Evolutionary conservation across 805 yeast genomes (phyloP).

Genomic region (Yueomyces sinensis): DNA sequence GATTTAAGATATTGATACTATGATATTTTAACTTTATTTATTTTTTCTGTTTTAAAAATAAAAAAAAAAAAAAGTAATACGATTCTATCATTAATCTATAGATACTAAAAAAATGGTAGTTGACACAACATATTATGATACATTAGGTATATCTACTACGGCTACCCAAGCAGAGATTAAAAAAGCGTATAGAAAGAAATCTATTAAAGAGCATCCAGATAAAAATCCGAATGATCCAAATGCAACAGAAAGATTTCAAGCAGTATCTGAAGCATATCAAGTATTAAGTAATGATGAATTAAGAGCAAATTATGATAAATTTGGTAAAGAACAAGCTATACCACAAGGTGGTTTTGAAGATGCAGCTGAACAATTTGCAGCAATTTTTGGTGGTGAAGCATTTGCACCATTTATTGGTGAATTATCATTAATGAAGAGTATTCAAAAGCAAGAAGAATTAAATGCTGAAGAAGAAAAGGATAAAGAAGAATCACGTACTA

Average conservation of each 20-base stretch:
- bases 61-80: too few species aligned
- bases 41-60: too few species aligned
- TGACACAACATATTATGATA: slow-evolving; percentile 60
- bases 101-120: slow-evolving; percentile 54
- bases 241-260: slow-evolving; percentile 57
- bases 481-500: slow-evolving; percentile 23
- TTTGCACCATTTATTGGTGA: slow-evolving; percentile 84
- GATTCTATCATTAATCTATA: too few species aligned
- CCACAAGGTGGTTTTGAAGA: slow-evolving; percentile 64
- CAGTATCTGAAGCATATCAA: slow-evolving; percentile 60
- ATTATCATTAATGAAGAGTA: slow-evolving; percentile 59
- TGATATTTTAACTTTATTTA: too few species aligned
- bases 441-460: slow-evolving; percentile 47
- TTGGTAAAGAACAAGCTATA: slow-evolving; percentile 58
- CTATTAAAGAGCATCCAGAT: slow-evolving; percentile 69
- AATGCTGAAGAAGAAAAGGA: slow-evolving; percentile 33
- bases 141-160: slow-evolving; percentile 39
- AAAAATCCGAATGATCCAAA: slow-evolving; percentile 64
- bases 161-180: slow-evolving; percentile 59
- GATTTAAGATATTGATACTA: too few species aligned
- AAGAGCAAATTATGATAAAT: slow-evolving; percentile 57
- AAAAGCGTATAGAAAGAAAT: slow-evolving; percentile 66
- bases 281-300: slow-evolving; percentile 53
- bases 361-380: slow-evolving; percentile 54
- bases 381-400: slow-evolving; percentile 81